These are phyloP conservation scores for Hyaloscypha hepaticicola DNA, from an alignment of 495 filamentous ascomycete genomes.

Conservation along the genomic window DNA sequence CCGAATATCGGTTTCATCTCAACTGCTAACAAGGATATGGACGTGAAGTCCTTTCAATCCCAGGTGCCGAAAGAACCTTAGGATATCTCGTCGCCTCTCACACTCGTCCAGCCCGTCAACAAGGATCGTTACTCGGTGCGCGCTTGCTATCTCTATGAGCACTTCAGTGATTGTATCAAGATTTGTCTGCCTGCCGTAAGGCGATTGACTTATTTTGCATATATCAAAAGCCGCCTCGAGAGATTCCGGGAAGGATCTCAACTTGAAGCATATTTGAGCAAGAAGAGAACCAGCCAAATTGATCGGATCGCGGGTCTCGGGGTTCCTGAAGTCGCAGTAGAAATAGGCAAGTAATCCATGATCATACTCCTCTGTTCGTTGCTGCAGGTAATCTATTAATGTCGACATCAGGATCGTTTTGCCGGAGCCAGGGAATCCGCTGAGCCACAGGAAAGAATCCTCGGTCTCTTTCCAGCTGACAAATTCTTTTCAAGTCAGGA, in stretches of 20 bases:
- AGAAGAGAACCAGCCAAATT: background rate
- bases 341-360: constrained; percentile 25
- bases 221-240: background rate
- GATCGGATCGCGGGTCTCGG: background rate
- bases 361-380: background rate
- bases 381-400: constrained; percentile 31
- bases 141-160: background rate
- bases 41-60: background rate
- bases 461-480: constrained; percentile 26
- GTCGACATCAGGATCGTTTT: constrained; percentile 38
- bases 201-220: background rate
- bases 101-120: background rate
- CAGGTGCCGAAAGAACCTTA: background rate
- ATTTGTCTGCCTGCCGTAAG: background rate
- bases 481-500: constrained; percentile 29
- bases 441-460: constrained; percentile 34
- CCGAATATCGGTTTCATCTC: background rate
- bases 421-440: constrained; percentile 39
- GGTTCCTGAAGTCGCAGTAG: constrained; percentile 35
- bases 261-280: background rate
- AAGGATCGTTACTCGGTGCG: background rate
- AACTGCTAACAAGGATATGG: background rate
- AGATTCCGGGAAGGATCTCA: background rate
- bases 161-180: background rate
- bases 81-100: background rate